A percentile compares a stretch with the other conserved stretches of the same genome.
phyloP scores from a whole-genome alignment of 108 stramenopile genomes.

The Parietichytrium sp. region DNA sequence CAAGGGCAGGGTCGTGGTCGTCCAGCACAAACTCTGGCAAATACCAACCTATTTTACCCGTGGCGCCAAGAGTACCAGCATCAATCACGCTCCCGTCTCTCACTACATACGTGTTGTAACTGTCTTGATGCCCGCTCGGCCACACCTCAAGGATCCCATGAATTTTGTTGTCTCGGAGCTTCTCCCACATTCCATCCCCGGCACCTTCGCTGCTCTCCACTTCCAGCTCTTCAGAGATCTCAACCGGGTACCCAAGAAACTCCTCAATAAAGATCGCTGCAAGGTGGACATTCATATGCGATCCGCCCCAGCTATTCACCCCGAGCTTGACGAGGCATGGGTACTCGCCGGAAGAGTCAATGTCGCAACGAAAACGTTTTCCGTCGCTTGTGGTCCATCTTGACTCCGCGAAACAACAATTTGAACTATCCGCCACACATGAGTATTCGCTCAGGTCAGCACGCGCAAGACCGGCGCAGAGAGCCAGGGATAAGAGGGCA shows the following conservation, averaged over 20 bases:
- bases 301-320: not conserved
- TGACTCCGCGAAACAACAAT: not conserved
- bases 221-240: not conserved
- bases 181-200: not conserved
- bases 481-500: no score
- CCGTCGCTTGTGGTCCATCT: not conserved
- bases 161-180: not conserved
- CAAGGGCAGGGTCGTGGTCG: not conserved
- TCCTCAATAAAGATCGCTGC: slow-evolving; percentile 29
- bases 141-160: not conserved
- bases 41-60: slow-evolving; percentile 23
- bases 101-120: not conserved
- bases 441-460: no score
- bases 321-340: not conserved
- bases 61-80: not conserved
- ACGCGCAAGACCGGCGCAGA: no score
- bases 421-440: not conserved
- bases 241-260: slow-evolving; percentile 21
- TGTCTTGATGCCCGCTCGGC: not conserved
- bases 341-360: not conserved
- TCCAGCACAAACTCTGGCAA: not conserved
- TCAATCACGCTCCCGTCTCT: not conserved
- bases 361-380: slow-evolving; percentile 10
- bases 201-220: not conserved
- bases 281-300: not conserved